A percentile compares a stretch with the other conserved stretches of the same genome.
Conservation (phyloP, 202 grass and related monocot species). For the Tripidium arundinaceum region DNA sequence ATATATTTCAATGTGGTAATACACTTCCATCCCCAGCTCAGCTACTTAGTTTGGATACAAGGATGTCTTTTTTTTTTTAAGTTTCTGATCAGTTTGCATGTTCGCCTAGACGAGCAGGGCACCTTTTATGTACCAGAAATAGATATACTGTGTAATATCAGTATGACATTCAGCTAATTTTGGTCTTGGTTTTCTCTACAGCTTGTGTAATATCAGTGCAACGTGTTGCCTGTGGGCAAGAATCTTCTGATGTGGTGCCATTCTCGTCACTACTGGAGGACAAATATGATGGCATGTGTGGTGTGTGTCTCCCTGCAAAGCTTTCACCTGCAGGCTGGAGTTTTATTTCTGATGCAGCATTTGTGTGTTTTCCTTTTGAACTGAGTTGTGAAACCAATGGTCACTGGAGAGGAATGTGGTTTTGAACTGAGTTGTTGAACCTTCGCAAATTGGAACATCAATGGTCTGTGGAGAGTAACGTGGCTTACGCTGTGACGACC, state of each 20-base stretch:
- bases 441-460: not conserved
- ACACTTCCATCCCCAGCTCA: not conserved
- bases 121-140: not conserved
- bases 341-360: not conserved
- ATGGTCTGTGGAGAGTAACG: not conserved
- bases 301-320: not conserved
- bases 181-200: conserved; percentile 10
- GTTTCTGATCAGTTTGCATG: not conserved
- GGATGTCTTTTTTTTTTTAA: not conserved
- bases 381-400: not conserved
- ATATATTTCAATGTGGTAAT: not conserved
- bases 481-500: not conserved
- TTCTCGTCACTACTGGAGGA: not conserved
- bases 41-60: not conserved
- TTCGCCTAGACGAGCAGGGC: not conserved
- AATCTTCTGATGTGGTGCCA: not conserved
- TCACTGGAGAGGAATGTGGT: not conserved
- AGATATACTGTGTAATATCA: not conserved
- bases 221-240: not conserved
- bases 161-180: not conserved
- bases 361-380: not conserved
- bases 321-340: not conserved
- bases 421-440: not conserved
- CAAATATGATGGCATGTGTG: not conserved
- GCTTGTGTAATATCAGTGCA: not conserved